Conservation (phyloP, 441 rosid species). For the Erodium moschatum region DNA sequence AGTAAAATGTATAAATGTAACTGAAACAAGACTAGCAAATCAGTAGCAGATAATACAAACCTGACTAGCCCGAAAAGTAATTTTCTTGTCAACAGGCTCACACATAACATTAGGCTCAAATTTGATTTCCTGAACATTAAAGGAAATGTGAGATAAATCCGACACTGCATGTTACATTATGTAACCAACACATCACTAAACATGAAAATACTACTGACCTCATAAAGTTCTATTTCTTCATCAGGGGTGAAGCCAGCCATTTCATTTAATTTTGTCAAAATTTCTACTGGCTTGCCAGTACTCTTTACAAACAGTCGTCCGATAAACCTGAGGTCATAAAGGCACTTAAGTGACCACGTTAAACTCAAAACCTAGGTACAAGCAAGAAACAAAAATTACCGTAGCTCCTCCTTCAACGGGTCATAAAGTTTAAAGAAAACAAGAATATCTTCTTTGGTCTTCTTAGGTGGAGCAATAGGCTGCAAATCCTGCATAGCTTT, state of each 20-base stretch:
- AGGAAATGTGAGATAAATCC: conserved; percentile 3
- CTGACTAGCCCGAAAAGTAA: conserved; percentile 45
- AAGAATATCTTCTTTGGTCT: conserved; percentile 54
- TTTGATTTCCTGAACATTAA: conserved; percentile 46
- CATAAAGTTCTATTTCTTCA: conserved; percentile 80
- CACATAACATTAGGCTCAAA: conserved; percentile 62
- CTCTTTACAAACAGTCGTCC: conserved; percentile 57
- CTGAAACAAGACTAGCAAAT: neutral
- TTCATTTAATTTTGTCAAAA: conserved; percentile 49
- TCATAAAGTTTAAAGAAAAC: conserved; percentile 67
- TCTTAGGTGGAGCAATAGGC: conserved; percentile 53
- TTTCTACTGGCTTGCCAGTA: conserved; percentile 51
- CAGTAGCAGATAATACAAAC: conserved; percentile 25
- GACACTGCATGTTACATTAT: neutral
- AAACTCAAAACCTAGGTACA: conserved; percentile 13
- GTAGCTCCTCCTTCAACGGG: conserved; percentile 46
- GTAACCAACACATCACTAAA: conserved; percentile 7
- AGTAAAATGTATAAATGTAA: neutral
- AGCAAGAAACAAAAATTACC: conserved; percentile 31
- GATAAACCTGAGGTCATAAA: conserved; percentile 40
- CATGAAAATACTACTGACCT: conserved; percentile 37
- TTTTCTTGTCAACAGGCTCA: conserved; percentile 44
- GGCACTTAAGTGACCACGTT: conserved; percentile 13
- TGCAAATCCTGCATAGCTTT: conserved; percentile 37
- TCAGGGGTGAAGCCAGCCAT: conserved; percentile 85